These are phyloP conservation scores for Ascosphaera acerosa DNA, from an alignment of 2,329 filamentous ascomycete genomes.

Conservation along the genomic window DNA sequence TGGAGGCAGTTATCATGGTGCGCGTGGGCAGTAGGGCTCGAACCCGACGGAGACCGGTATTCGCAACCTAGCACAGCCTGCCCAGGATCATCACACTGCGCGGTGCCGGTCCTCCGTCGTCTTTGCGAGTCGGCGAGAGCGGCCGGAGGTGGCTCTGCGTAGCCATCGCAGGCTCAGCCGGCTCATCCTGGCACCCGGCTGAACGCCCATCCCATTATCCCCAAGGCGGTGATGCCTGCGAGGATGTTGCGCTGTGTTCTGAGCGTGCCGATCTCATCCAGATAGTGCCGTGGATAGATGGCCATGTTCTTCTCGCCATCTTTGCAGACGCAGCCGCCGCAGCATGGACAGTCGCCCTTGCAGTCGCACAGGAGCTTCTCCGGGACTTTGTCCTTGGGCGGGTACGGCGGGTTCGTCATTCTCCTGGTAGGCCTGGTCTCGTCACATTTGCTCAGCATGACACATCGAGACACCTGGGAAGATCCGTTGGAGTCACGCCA, in stretches of 20 bases:
- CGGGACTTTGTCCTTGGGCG: conserved; percentile 1
- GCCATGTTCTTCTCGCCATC: neutral
- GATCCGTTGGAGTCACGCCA: too few relatives aligned
- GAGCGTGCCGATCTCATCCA: neutral
- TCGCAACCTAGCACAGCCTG: too few relatives aligned
- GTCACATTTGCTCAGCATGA: too few relatives aligned
- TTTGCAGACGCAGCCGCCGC: neutral
- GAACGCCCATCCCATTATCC: neutral
- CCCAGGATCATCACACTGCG: too few relatives aligned
- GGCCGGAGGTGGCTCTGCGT: too few relatives aligned
- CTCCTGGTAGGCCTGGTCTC: neutral
- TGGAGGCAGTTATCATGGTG: too few relatives aligned
- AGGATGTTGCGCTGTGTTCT: neutral
- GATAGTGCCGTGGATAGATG: neutral
- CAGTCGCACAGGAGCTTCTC: neutral
- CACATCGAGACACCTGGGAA: too few relatives aligned
- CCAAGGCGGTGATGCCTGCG: neutral
- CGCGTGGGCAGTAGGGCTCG: too few relatives aligned
- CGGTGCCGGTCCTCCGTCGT: too few relatives aligned
- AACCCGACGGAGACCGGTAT: too few relatives aligned
- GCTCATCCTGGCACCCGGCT: neutral
- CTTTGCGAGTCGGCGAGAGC: too few relatives aligned
- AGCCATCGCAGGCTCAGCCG: too few relatives aligned
- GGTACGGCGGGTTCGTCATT: conserved; percentile 1
- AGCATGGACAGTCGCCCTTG: conserved; percentile 1